Conservation (phyloP, 805 yeast species). For the Kluyveromyces siamensis region DNA sequence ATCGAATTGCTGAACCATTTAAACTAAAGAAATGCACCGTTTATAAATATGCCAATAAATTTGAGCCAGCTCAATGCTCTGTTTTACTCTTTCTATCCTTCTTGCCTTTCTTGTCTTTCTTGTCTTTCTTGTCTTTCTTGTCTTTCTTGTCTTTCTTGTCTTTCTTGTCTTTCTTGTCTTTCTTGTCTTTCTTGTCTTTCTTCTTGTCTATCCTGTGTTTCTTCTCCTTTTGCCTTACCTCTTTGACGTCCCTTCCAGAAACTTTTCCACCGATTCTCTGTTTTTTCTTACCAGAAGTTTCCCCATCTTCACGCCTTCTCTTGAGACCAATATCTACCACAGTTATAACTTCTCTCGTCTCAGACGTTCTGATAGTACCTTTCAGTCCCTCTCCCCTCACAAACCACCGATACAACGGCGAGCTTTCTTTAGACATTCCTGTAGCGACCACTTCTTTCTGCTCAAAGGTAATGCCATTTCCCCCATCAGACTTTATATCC, state of each 20-base stretch:
- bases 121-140: slow-evolving; percentile 15
- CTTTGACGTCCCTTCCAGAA: slow-evolving; percentile 10
- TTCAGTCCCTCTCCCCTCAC: slow-evolving; percentile 77
- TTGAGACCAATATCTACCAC: slow-evolving; percentile 7
- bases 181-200: slow-evolving; percentile 10
- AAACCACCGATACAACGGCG: slow-evolving; percentile 80
- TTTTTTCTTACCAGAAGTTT: slow-evolving; percentile 4
- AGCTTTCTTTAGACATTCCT: slow-evolving; percentile 40
- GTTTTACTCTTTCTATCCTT: not conserved
- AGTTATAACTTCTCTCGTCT: slow-evolving; percentile 10
- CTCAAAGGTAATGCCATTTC: slow-evolving; percentile 39
- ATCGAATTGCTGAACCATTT: too few species aligned
- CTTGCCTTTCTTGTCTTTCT: slow-evolving; percentile 8
- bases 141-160: slow-evolving; percentile 14
- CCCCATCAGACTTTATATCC: slow-evolving; percentile 38
- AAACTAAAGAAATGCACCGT: not conserved
- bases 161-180: slow-evolving; percentile 15
- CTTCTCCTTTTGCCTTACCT: slow-evolving; percentile 11
- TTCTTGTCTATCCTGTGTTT: slow-evolving; percentile 7
- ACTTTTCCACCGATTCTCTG: slow-evolving; percentile 9
- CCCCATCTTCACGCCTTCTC: slow-evolving; percentile 3
- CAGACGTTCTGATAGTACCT: slow-evolving; percentile 55
- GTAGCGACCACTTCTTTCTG: slow-evolving; percentile 42
- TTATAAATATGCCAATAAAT: not conserved
- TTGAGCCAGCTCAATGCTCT: too few species aligned